phyloP scores from a whole-genome alignment of 2,329 filamentous ascomycete genomes.

The Ophiostoma triangulosporum region DNA sequence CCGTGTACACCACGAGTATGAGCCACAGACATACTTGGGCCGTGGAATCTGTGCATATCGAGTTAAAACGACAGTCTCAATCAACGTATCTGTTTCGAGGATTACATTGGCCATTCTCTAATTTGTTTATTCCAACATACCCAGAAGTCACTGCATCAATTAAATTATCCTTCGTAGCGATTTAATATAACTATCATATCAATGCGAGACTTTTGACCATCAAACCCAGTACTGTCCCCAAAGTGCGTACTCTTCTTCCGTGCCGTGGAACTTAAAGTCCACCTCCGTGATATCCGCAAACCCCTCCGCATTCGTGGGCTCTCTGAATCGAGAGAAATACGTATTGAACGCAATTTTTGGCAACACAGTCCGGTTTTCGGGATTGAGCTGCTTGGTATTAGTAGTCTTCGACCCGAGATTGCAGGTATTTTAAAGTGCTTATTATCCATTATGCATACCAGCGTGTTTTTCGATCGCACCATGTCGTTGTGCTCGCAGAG shows the following conservation, averaged over 20 bases:
- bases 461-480: conserved; percentile 51
- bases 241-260: conserved; percentile 49
- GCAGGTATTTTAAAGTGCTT: background rate
- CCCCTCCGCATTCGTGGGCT: conserved; percentile 61
- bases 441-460: background rate
- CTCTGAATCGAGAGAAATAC: conserved; percentile 59
- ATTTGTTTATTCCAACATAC: no score
- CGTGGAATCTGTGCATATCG: no score
- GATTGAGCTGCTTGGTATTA: conserved; percentile 47
- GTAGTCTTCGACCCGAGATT: no score
- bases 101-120: no score
- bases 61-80: no score
- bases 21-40: no score
- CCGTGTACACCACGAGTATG: no score
- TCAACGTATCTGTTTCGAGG: no score
- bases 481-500: conserved; percentile 78
- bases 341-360: conserved; percentile 69
- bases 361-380: conserved; percentile 60
- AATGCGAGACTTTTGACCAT: background rate
- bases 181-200: no score
- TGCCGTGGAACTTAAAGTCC: conserved; percentile 63
- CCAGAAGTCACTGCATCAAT: no score
- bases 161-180: no score
- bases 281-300: conserved; percentile 68
- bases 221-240: conserved; percentile 72